Conservation (phyloP, 1,139 yeast species). For the Kodamaea ohmeri region DNA sequence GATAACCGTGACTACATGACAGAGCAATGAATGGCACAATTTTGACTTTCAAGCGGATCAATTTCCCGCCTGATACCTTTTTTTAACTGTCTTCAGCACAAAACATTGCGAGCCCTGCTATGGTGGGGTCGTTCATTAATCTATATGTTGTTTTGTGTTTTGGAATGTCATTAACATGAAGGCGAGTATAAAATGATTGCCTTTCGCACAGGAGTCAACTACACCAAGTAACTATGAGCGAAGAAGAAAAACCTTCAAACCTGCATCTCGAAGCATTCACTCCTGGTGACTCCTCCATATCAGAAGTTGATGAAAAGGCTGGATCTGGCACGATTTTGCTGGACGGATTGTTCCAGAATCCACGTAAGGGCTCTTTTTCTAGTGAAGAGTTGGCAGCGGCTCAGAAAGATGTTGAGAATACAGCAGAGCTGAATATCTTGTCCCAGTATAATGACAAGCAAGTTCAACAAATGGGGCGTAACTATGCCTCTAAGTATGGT, state of each 20-base stretch:
- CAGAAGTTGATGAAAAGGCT: constrained; percentile 6
- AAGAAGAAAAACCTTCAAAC: background rate
- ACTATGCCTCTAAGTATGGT: constrained; percentile 59
- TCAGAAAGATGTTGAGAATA: constrained; percentile 4
- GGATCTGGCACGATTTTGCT: constrained; percentile 1
- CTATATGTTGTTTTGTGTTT: background rate
- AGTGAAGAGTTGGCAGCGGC: constrained; percentile 7
- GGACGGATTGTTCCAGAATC: constrained; percentile 9
- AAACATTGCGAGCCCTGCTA: background rate
- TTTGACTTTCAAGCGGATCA: too few species aligned
- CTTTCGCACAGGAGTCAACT: background rate
- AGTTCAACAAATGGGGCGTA: constrained; percentile 67
- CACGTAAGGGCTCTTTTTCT: constrained; percentile 4
- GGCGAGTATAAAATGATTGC: background rate
- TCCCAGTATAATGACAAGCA: constrained; percentile 61
- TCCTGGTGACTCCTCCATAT: background rate
- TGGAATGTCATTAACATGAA: background rate
- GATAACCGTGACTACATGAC: too few species aligned
- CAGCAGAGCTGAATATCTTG: constrained; percentile 44
- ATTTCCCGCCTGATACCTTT: too few species aligned
- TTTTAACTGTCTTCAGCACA: too few species aligned
- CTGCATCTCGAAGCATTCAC: background rate
- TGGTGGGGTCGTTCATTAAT: background rate
- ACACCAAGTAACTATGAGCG: background rate
- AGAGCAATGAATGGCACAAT: too few species aligned